Evolutionary conservation across 768 basidiomycete species (phyloP).

Genomic region (Lactarius pseudohatsudake): DNA sequence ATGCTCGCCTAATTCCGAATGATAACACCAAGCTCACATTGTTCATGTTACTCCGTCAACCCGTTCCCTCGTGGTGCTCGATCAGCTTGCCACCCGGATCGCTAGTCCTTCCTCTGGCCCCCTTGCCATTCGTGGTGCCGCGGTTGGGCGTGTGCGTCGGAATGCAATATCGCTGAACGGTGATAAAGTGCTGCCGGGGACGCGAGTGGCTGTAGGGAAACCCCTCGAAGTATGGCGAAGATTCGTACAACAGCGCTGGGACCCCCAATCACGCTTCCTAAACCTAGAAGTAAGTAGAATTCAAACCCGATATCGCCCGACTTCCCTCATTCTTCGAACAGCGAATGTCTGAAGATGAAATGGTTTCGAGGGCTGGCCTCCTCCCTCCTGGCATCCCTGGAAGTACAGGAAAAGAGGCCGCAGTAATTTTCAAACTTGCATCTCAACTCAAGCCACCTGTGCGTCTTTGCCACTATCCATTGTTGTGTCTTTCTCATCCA

Average conservation of each 20-base stretch:
- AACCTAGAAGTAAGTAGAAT: slow-evolving; percentile 72
- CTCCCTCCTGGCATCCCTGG: slow-evolving; percentile 67
- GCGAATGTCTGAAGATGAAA: slow-evolving; percentile 77
- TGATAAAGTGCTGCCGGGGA: slow-evolving; percentile 25
- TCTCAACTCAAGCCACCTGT: slow-evolving; percentile 75
- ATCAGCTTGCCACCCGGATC: slow-evolving; percentile 45
- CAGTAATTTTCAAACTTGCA: slow-evolving; percentile 89
- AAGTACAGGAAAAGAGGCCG: slow-evolving; percentile 62
- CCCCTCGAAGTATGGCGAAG: slow-evolving; percentile 71
- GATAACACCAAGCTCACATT: slow-evolving; percentile 41
- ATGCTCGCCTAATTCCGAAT: slow-evolving; percentile 31
- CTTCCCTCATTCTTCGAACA: slow-evolving; percentile 36
- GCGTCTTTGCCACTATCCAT: slow-evolving; percentile 29
- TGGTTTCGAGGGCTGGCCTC: slow-evolving; percentile 70
- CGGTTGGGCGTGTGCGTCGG: slow-evolving; percentile 59
- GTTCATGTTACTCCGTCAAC: slow-evolving; percentile 41
- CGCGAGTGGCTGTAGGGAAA: slow-evolving; percentile 36
- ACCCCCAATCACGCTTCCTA: slow-evolving; percentile 64
- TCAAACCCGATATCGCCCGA: background rate
- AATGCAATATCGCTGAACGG: slow-evolving; percentile 46
- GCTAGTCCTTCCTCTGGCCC: slow-evolving; percentile 44
- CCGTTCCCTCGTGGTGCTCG: slow-evolving; percentile 35
- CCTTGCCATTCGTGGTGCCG: slow-evolving; percentile 65
- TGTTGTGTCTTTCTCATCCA: background rate
- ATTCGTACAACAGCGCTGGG: slow-evolving; percentile 72